A percentile compares a stretch with the other conserved stretches of the same genome.
Evolutionary conservation across 257 asterid genomes (phyloP).

Genomic region (Oldenlandia corymbosa): DNA sequence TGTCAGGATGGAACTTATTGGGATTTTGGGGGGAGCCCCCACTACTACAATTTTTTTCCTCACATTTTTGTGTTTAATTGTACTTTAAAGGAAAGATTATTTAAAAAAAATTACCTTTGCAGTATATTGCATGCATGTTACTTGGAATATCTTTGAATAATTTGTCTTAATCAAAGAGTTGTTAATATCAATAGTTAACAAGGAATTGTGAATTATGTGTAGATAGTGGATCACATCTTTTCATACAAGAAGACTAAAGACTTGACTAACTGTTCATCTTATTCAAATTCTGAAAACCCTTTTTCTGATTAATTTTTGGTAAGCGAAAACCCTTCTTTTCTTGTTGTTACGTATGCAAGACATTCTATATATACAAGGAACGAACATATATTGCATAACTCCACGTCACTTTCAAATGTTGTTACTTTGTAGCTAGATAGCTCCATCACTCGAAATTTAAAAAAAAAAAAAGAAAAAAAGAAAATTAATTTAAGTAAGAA

Average conservation of each 20-base stretch:
- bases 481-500: no score
- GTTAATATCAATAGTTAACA: no score
- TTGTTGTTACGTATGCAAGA: background rate
- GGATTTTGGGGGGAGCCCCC: background rate
- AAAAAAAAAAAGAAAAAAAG: background rate
- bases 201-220: background rate
- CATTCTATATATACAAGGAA: constrained; percentile 16
- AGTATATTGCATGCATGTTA: no score
- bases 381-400: background rate
- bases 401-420: background rate
- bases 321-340: no score
- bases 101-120: no score
- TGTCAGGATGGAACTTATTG: constrained; percentile 11
- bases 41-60: no score
- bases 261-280: constrained; percentile 32
- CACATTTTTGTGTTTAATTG: background rate
- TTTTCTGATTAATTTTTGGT: no score
- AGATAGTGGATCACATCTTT: constrained; percentile 33
- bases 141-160: no score
- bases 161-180: no score
- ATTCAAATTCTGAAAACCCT: constrained; percentile 13
- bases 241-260: constrained; percentile 21
- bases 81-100: no score
- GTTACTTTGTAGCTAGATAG: background rate
- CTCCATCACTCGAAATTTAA: background rate